phyloP scores from a whole-genome alignment of 179 eudicot genomes.

The Carnegiea gigantea region DNA sequence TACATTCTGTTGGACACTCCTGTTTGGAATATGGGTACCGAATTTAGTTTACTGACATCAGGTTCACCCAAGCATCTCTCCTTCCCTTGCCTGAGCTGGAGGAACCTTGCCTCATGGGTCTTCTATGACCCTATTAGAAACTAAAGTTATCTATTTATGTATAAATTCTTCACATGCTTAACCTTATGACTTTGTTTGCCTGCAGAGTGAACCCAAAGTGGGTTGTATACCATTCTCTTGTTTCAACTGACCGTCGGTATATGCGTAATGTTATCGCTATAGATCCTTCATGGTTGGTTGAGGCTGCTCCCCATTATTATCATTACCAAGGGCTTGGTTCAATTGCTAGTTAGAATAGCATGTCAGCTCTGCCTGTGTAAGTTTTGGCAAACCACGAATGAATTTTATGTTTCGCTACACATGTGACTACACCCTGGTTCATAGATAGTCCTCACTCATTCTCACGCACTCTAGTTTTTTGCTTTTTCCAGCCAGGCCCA shows the following conservation, averaged over 20 bases:
- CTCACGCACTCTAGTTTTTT: too few relatives aligned
- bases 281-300: conserved; percentile 87
- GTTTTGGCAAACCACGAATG: not conserved
- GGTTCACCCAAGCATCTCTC: too few relatives aligned
- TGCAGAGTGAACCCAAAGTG: conserved; percentile 98
- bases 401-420: not conserved
- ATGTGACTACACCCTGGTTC: too few relatives aligned
- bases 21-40: too few relatives aligned
- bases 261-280: conserved; percentile 92
- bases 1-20: too few relatives aligned
- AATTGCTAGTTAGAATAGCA: conserved; percentile 12
- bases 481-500: too few relatives aligned
- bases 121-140: too few relatives aligned
- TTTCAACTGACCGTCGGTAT: conserved; percentile 89
- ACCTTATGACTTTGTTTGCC: conserved; percentile 8
- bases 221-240: conserved; percentile 79
- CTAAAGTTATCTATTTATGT: not conserved
- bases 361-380: not conserved
- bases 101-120: too few relatives aligned
- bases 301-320: conserved; percentile 87
- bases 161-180: not conserved
- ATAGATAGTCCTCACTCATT: too few relatives aligned
- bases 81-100: too few relatives aligned
- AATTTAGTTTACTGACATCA: too few relatives aligned
- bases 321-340: conserved; percentile 35